phyloP scores from a whole-genome alignment of 2,329 filamentous ascomycete genomes.

The Falciphora oryzae region DNA sequence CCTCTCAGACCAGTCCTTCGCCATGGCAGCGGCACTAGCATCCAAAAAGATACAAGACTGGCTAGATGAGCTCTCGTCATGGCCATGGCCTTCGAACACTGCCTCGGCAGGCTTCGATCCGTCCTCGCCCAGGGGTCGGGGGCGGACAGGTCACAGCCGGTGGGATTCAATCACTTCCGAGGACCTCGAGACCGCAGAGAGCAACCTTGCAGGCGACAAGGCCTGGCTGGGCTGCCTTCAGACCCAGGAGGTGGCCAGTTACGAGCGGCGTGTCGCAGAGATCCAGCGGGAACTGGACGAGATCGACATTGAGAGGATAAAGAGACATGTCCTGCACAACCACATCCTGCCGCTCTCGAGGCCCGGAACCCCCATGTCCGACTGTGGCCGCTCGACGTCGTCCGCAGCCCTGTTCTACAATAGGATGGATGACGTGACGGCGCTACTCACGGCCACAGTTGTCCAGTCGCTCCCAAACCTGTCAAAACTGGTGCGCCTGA shows the following conservation, averaged over 20 bases:
- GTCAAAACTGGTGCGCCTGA: constrained; percentile 64
- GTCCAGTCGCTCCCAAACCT: constrained; percentile 82
- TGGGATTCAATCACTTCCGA: not conserved
- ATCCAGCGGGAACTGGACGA: constrained; percentile 65
- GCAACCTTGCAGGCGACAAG: constrained; percentile 16
- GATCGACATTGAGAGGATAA: constrained; percentile 79
- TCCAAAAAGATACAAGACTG: constrained; percentile 68
- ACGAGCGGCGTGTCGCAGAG: constrained; percentile 68
- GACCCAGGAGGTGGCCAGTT: constrained; percentile 55
- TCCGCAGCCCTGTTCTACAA: constrained; percentile 44
- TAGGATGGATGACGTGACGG: constrained; percentile 82
- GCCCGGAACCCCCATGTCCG: constrained; percentile 39
- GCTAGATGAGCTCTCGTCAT: constrained; percentile 62
- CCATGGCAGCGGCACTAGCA: constrained; percentile 62
- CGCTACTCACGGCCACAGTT: constrained; percentile 84
- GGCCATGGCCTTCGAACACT: constrained; percentile 48
- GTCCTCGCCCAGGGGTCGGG: constrained; percentile 36
- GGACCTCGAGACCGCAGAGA: constrained; percentile 8
- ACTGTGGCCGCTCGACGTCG: constrained; percentile 35
- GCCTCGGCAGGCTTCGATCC: constrained; percentile 50
- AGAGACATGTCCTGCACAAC: constrained; percentile 76
- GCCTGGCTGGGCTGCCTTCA: constrained; percentile 67
- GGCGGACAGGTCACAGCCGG: constrained; percentile 22
- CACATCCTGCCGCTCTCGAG: constrained; percentile 62
- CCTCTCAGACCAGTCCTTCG: constrained; percentile 63